Conservation (phyloP, 2,329 filamentous ascomycete genomes). For the Diaporthe helianthi region DNA sequence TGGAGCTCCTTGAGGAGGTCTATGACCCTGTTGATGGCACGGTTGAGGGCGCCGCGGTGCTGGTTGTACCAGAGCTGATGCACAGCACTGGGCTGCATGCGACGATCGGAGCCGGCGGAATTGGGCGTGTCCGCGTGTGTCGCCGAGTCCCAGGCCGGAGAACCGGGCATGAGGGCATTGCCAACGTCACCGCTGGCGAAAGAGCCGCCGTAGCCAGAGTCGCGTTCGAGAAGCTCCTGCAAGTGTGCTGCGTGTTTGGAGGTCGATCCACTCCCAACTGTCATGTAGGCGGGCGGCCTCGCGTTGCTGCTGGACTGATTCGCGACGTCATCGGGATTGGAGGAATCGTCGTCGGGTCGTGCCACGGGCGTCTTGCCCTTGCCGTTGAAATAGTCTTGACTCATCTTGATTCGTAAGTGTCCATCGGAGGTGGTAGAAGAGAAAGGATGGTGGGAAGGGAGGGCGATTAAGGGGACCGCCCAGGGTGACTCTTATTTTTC, state of each 20-base stretch:
- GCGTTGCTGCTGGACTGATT: slow-evolving; percentile 31
- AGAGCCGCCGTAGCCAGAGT: slow-evolving; percentile 93
- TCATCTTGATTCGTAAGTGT: slow-evolving; percentile 54
- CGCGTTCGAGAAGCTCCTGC: slow-evolving; percentile 80
- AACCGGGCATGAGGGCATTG: slow-evolving; percentile 46
- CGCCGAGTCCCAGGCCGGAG: slow-evolving; percentile 52
- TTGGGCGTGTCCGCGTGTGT: slow-evolving; percentile 59
- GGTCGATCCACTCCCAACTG: slow-evolving; percentile 81
- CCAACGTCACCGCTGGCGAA: slow-evolving; percentile 65
- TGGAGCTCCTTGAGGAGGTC: slow-evolving; percentile 85
- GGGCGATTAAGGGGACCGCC: background rate
- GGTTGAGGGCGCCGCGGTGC: slow-evolving; percentile 84
- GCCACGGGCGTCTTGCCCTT: slow-evolving; percentile 58
- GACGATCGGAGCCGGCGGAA: slow-evolving; percentile 69
- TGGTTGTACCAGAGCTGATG: slow-evolving; percentile 95
- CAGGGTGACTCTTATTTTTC: slow-evolving; percentile 34
- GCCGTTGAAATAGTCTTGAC: slow-evolving; percentile 63
- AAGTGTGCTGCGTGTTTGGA: slow-evolving; percentile 83
- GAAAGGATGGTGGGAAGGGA: background rate
- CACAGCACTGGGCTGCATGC: slow-evolving; percentile 79
- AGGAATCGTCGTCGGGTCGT: slow-evolving; percentile 40
- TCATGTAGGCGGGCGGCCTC: slow-evolving; percentile 69
- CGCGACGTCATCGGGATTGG: slow-evolving; percentile 34
- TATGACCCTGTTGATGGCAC: slow-evolving; percentile 85
- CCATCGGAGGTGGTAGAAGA: slow-evolving; percentile 33